Percentiles rank a stretch among this genome's conserved stretches.
Conservation (phyloP, 1,284 basidiomycete species). For the Microbotryomycetes sp. region DNA sequence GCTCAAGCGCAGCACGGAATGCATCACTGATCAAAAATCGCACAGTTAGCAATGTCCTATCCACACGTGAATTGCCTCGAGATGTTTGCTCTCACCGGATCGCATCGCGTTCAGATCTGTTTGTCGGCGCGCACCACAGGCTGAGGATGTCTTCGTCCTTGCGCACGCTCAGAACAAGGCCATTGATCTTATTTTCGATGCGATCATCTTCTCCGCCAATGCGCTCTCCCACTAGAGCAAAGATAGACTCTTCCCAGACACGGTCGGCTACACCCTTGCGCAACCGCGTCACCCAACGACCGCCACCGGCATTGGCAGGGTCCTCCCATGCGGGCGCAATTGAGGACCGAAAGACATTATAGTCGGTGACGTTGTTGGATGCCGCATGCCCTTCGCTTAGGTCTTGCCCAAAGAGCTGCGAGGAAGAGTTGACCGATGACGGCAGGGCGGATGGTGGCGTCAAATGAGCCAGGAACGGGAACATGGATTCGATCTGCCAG, state of each 20-base stretch:
- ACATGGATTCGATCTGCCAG: slow-evolving; percentile 29
- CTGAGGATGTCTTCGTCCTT: slow-evolving; percentile 35
- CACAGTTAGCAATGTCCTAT: too few relatives aligned
- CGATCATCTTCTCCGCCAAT: slow-evolving; percentile 23
- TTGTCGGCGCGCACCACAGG: slow-evolving; percentile 32
- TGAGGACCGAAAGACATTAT: slow-evolving; percentile 42
- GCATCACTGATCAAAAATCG: slow-evolving; percentile 13
- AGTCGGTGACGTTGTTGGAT: slow-evolving; percentile 28
- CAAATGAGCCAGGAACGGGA: slow-evolving; percentile 32
- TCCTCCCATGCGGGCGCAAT: slow-evolving; percentile 45
- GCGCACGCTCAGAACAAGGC: slow-evolving; percentile 32
- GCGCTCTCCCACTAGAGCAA: slow-evolving; percentile 31
- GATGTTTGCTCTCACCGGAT: slow-evolving; percentile 21
- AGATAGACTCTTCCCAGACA: slow-evolving; percentile 34
- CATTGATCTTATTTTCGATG: slow-evolving; percentile 29
- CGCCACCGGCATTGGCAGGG: slow-evolving; percentile 42
- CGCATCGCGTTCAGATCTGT: slow-evolving; percentile 20
- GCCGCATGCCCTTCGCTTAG: slow-evolving; percentile 7
- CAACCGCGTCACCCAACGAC: slow-evolving; percentile 44
- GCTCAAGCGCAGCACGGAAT: slow-evolving; percentile 18
- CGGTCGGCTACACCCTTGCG: slow-evolving; percentile 35
- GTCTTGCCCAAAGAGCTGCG: slow-evolving; percentile 14
- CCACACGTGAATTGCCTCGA: too few relatives aligned
- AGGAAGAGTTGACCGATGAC: slow-evolving; percentile 19
- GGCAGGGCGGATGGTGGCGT: slow-evolving; percentile 27